These are phyloP conservation scores for Ilex asprella DNA, from an alignment of 257 asterid genomes.

Conservation along the genomic window DNA sequence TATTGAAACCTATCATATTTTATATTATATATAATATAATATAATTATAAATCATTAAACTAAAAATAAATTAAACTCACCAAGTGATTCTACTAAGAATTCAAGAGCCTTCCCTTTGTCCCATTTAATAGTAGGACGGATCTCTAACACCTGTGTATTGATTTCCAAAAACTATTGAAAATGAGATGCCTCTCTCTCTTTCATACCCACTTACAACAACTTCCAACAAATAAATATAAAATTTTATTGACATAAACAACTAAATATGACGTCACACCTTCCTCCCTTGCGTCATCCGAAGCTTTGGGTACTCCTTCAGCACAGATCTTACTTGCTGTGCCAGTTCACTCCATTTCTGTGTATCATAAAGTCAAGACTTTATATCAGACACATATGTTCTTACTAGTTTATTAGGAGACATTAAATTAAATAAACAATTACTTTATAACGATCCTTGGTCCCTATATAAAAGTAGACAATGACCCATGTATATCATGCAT, in stretches of 20 bases:
- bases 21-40: no score
- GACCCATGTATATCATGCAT: not conserved
- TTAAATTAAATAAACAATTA: no score
- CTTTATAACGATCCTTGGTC: not conserved
- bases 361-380: not conserved
- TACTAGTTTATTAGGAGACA: no score
- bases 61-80: constrained; percentile 28
- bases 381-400: no score
- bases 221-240: not conserved
- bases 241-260: not conserved
- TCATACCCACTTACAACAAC: not conserved
- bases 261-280: constrained; percentile 37
- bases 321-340: constrained; percentile 70
- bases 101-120: constrained; percentile 98
- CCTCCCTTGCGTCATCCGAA: constrained; percentile 71
- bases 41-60: not conserved
- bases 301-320: constrained; percentile 72
- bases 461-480: not conserved
- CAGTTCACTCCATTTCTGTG: constrained; percentile 81
- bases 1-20: no score
- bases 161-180: constrained; percentile 1
- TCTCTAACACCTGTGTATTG: constrained; percentile 70
- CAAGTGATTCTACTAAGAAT: constrained; percentile 81
- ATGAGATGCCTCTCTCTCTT: not conserved
- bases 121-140: constrained; percentile 97